phyloP scores from a whole-genome alignment of 768 basidiomycete species.

The Auriscalpium vulgare region DNA sequence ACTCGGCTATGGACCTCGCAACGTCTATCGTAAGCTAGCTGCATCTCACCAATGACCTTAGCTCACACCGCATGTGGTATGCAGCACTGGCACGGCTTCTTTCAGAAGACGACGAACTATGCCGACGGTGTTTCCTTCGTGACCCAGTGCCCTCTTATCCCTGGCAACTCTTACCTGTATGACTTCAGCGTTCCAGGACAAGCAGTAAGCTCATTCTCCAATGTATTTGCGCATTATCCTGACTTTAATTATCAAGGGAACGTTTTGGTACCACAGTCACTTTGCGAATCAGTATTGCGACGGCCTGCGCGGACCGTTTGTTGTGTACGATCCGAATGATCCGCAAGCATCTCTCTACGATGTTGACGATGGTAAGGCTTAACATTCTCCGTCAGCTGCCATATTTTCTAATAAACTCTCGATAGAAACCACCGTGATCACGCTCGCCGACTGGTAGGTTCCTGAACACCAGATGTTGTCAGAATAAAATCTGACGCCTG shows the following conservation, averaged over 20 bases:
- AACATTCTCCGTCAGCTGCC: background rate
- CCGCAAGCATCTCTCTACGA: conserved; percentile 31
- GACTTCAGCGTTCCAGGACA: conserved; percentile 7
- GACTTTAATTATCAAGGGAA: conserved; percentile 1
- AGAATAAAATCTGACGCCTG: background rate
- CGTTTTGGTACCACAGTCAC: conserved; percentile 25
- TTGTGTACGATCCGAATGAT: conserved; percentile 35
- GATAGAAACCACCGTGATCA: conserved; percentile 36
- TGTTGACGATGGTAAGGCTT: conserved; percentile 26
- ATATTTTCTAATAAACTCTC: conserved; percentile 1
- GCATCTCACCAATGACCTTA: background rate
- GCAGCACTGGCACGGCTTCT: conserved; percentile 20
- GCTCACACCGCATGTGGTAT: background rate
- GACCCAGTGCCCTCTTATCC: conserved; percentile 16
- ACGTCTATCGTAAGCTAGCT: conserved; percentile 7
- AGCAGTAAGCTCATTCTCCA: background rate
- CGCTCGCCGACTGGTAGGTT: conserved; percentile 39
- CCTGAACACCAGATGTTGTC: background rate
- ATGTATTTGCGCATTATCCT: background rate
- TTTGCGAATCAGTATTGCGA: conserved; percentile 25
- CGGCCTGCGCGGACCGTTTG: conserved; percentile 31
- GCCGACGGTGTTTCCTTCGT: conserved; percentile 13
- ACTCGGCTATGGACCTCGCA: background rate
- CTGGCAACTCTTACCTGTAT: conserved; percentile 7
- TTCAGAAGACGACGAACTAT: conserved; percentile 9